Evolutionary conservation across 73 alveolate genomes (phyloP).

Genomic region (Paramecium sonneborni): DNA sequence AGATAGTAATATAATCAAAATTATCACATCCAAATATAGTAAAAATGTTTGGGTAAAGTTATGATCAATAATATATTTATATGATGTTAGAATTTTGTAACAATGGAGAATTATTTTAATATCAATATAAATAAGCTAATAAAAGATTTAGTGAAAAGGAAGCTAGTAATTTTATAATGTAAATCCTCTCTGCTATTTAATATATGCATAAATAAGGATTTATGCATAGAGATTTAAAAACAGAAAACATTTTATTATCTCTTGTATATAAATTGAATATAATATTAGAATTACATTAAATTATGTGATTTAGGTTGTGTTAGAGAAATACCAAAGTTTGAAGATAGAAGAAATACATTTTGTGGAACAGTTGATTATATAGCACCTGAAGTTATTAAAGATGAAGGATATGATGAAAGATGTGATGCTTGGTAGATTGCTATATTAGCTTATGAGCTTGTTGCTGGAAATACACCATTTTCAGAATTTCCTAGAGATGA

Average conservation of each 20-base stretch:
- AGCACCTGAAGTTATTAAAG: conserved; percentile 88
- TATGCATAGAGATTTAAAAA: conserved; percentile 78
- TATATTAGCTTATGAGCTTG: conserved; percentile 60
- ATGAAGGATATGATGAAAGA: conserved; percentile 82
- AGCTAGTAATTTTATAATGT: neutral
- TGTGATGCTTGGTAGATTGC: conserved; percentile 92
- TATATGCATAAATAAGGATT: conserved; percentile 82
- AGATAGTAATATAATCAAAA: neutral
- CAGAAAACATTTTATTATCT: conserved; percentile 56
- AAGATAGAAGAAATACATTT: conserved; percentile 76
- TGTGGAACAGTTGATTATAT: conserved; percentile 93
- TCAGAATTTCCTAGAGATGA: conserved; percentile 53
- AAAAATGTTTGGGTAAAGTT: conserved; percentile 5
- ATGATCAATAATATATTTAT: conserved; percentile 7
- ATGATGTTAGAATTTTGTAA: conserved; percentile 37
- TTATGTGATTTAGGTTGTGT: conserved; percentile 82
- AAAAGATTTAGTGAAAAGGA: neutral
- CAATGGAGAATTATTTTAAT: neutral
- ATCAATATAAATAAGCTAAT: neutral
- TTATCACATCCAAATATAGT: conserved; percentile 24
- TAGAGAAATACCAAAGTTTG: conserved; percentile 20
- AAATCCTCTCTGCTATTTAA: conserved; percentile 74
- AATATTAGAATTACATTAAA: conserved; percentile 41
- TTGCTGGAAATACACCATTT: conserved; percentile 66
- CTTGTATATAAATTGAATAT: neutral